Conservation (phyloP, 352 stramenopile genomes). For the Globisporangium spiculum region DNA sequence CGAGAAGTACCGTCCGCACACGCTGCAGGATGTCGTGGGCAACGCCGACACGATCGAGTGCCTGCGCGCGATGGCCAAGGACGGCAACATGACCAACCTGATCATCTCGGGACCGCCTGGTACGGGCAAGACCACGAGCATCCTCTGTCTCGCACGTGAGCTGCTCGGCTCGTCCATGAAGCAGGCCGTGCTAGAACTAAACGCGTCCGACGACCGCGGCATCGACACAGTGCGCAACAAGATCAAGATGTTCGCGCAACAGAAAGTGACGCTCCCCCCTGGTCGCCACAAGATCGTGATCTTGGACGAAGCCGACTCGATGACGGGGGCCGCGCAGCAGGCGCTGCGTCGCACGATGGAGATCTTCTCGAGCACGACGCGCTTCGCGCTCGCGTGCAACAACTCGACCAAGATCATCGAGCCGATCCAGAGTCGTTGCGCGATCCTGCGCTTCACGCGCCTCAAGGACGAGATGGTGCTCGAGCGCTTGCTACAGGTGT, state of each 20-base stretch:
- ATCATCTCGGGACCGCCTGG: slow-evolving; percentile 95
- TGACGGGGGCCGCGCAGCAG: slow-evolving; percentile 98
- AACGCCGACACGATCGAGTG: slow-evolving; percentile 96
- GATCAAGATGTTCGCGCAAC: slow-evolving; percentile 99
- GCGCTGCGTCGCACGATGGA: slow-evolving; percentile 98
- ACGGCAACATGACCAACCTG: slow-evolving; percentile 98
- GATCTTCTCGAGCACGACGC: slow-evolving; percentile 97
- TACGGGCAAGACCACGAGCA: slow-evolving; percentile 93
- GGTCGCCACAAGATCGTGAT: slow-evolving; percentile 98
- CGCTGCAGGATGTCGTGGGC: slow-evolving; percentile 94
- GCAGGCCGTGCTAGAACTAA: slow-evolving; percentile 96
- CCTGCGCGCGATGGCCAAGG: slow-evolving; percentile 93
- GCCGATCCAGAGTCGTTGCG: slow-evolving; percentile 97
- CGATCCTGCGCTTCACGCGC: slow-evolving; percentile 96
- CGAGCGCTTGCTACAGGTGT: slow-evolving; percentile 92
- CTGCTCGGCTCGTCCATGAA: slow-evolving; percentile 83
- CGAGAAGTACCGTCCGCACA: slow-evolving; percentile 96
- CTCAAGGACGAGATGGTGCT: slow-evolving; percentile 97
- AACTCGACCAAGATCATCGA: slow-evolving; percentile 99
- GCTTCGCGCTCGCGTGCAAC: slow-evolving; percentile 99
- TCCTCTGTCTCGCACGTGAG: slow-evolving; percentile 88
- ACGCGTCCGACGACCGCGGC: slow-evolving; percentile 96
- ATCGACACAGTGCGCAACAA: slow-evolving; percentile 93
- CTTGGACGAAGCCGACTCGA: slow-evolving; percentile 98
- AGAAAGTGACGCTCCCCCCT: slow-evolving; percentile 93